Evolutionary conservation across 108 stramenopile genomes (phyloP).

Genomic region (Skeletonema costatum): DNA sequence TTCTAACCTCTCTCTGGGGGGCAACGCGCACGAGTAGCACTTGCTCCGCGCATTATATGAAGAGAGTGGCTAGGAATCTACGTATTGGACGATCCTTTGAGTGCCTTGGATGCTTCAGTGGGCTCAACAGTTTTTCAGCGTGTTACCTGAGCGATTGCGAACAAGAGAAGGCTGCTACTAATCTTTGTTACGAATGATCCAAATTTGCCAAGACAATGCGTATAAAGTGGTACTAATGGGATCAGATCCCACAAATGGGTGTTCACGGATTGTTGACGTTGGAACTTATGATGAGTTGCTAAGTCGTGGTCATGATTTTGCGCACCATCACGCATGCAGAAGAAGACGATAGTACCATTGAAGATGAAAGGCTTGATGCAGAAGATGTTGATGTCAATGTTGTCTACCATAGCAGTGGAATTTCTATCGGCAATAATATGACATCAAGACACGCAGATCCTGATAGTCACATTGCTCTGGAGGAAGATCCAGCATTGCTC

Average conservation of each 20-base stretch:
- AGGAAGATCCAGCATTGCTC: slow-evolving; percentile 53
- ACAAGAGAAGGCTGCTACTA: slow-evolving; percentile 55
- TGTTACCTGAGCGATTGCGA: slow-evolving; percentile 51
- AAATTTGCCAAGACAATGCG: slow-evolving; percentile 74
- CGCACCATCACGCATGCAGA: slow-evolving; percentile 18
- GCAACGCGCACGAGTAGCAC: slow-evolving; percentile 92
- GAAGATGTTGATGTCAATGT: not conserved
- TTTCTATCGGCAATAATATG: slow-evolving; percentile 10
- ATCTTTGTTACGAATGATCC: slow-evolving; percentile 84
- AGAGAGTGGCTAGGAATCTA: slow-evolving; percentile 75
- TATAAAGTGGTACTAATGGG: slow-evolving; percentile 80
- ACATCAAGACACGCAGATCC: slow-evolving; percentile 67
- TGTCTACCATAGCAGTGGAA: slow-evolving; percentile 28
- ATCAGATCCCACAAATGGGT: slow-evolving; percentile 33
- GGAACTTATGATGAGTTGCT: slow-evolving; percentile 80
- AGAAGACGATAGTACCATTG: slow-evolving; percentile 5
- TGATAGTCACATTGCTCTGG: slow-evolving; percentile 46
- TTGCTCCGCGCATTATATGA: slow-evolving; percentile 97
- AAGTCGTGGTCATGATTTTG: slow-evolving; percentile 64
- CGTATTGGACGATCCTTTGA: slow-evolving; percentile 92
- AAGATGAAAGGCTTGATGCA: slow-evolving; percentile 11
- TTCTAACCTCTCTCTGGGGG: slow-evolving; percentile 77
- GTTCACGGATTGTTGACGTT: slow-evolving; percentile 66
- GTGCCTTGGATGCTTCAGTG: slow-evolving; percentile 77
- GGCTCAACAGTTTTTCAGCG: slow-evolving; percentile 74